phyloP scores from a whole-genome alignment of 164 flowering plant genomes.

The Sedum album region DNA sequence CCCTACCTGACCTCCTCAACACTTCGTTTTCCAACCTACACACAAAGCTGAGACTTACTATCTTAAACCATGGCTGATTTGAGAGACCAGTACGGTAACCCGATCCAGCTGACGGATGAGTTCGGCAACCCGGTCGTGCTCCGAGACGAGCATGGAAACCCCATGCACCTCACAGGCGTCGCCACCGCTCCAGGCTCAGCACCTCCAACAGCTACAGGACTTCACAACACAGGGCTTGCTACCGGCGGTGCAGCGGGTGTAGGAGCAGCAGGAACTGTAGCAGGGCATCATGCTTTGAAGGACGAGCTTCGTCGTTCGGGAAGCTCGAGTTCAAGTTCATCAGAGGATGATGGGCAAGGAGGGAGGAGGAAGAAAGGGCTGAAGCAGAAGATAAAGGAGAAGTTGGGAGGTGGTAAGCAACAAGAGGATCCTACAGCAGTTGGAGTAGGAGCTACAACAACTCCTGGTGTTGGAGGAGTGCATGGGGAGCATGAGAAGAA shows the following conservation, averaged over 20 bases:
- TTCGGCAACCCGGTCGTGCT: slow-evolving; percentile 8
- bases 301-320: neutral
- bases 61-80: slow-evolving; percentile 3
- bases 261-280: neutral
- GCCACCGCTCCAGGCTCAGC: neutral
- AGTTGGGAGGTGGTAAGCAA: neutral
- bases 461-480: neutral
- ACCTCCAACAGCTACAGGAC: neutral
- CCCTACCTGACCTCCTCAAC: neutral
- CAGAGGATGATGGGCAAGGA: slow-evolving; percentile 7
- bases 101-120: slow-evolving; percentile 5
- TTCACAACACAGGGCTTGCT: neutral
- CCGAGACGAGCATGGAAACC: slow-evolving; percentile 6
- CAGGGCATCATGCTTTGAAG: neutral
- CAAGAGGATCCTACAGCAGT: neutral
- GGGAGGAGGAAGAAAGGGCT: slow-evolving; percentile 9
- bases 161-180: slow-evolving; percentile 7
- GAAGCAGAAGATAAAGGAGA: slow-evolving; percentile 7
- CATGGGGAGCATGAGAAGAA: slow-evolving; percentile 5
- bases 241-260: too few species aligned
- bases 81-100: slow-evolving; percentile 7
- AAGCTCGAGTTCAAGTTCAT: neutral
- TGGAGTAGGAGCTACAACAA: neutral
- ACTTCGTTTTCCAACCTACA: neutral
- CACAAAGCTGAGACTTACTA: neutral